Conservation (phyloP, 306 rosid species). For the Gastrolobium bilobum region DNA sequence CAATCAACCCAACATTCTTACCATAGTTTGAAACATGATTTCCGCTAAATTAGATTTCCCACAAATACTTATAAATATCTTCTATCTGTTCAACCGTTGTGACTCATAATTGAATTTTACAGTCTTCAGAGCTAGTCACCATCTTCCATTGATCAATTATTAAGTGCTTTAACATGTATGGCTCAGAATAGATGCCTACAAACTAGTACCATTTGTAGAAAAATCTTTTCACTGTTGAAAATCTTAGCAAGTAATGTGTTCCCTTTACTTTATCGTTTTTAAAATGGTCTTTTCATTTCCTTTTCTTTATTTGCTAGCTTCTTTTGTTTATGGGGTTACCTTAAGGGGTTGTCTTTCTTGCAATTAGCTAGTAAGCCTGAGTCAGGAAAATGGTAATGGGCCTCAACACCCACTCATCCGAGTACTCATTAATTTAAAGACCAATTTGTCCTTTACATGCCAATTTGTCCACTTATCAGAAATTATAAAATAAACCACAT, state of each 20-base stretch:
- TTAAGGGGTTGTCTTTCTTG: background rate
- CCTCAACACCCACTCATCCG: constrained; percentile 11
- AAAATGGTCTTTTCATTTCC: background rate
- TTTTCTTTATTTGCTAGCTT: background rate
- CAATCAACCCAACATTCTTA: constrained; percentile 8
- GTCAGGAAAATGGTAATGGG: constrained; percentile 29
- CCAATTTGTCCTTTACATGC: constrained; percentile 20
- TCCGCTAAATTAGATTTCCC: background rate
- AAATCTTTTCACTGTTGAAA: background rate
- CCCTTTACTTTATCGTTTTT: constrained; percentile 22
- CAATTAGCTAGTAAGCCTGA: background rate
- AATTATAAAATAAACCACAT: background rate
- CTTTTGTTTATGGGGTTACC: background rate
- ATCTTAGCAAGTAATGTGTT: constrained; percentile 54
- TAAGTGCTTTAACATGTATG: constrained; percentile 17
- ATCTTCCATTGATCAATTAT: background rate
- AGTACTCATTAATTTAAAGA: constrained; percentile 4
- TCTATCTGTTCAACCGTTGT: background rate
- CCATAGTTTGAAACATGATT: constrained; percentile 30
- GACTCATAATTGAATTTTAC: constrained; percentile 19
- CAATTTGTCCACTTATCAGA: background rate
- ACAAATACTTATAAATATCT: constrained; percentile 37
- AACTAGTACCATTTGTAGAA: background rate
- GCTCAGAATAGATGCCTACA: background rate
- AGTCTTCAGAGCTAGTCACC: background rate